Evolutionary conservation across 768 basidiomycete genomes (phyloP), one percentile per base, ranked within the genome.

Genomic region (Scleroderma bovista): DNA sequence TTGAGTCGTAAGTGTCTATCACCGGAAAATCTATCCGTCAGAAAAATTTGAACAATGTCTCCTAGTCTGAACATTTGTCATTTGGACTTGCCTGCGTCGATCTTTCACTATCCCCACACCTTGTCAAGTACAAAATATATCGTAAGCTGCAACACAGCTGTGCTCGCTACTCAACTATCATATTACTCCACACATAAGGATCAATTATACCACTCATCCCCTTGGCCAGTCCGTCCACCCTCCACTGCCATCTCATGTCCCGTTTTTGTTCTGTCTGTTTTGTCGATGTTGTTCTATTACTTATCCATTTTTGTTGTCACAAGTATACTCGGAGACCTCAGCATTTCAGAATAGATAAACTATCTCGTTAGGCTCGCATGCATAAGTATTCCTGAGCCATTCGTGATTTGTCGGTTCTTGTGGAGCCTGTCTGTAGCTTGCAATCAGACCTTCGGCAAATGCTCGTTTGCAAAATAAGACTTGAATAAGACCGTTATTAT

Each of bases 1-100:
- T 48, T 86, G 76, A 73, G 50, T 44, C 51, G 77, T 79, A 68
- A 64, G 79, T 72, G 47, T 46, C 49, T 42, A 32, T 45, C 62
- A 63, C 58, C 54, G 56, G 54, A 45, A 49, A 50, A 32, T 67
- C 57, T 63, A 72, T 72, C 83, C 73, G 82, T 79, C 69, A 15
- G 68, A 69, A 75, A 78, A 66, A 60, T 67, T 72, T 75, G 57
- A 72, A 57, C 54, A 20, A 59, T 50, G 38, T 24, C 6, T 19
- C 47, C 19, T 12, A 38, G 39, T 26, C 47, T 16, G 22, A 31
- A 33, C 45, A 55, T 58, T 29, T 44, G 37, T 44, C 26, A 24
- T 13, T 2, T 45, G 37, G 26, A 36, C 32, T 39, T 49, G 36
- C 50, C 49, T 24, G n/a, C 32, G 7, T 43, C 20, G 46, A 31